Percentiles rank a stretch among this genome's conserved stretches.
These are phyloP conservation scores for Chytriomyces hyalinus DNA, from an alignment of 192 early-diverging fungal genomes.

Conservation along the genomic window DNA sequence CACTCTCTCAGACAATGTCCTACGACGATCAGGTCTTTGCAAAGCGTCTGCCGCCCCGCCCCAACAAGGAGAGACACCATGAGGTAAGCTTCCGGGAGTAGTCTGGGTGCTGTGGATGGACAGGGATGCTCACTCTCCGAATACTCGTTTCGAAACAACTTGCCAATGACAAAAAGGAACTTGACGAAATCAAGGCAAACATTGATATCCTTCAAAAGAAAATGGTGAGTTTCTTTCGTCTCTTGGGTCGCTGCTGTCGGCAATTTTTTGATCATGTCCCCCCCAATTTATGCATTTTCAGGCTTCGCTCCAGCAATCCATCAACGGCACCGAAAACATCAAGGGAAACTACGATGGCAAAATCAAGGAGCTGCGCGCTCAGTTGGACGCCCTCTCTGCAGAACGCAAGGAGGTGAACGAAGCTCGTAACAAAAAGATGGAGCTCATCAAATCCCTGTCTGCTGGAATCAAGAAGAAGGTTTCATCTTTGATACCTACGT, in stretches of 20 bases:
- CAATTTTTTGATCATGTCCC: not conserved
- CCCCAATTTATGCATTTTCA: conserved; percentile 31
- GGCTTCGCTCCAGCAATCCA: conserved; percentile 60
- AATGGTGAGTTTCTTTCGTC: conserved; percentile 44
- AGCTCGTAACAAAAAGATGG: conserved; percentile 71
- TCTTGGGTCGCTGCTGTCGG: not conserved
- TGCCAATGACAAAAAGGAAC: conserved; percentile 12
- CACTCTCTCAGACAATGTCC: not conserved
- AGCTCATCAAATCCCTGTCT: conserved; percentile 72
- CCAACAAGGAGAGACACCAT: conserved; percentile 19
- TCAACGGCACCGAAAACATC: conserved; percentile 61
- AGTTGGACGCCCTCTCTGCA: conserved; percentile 70
- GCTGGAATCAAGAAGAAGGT: conserved; percentile 83
- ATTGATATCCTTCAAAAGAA: conserved; percentile 63
- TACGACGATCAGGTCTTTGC: not conserved
- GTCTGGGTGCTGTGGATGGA: not conserved
- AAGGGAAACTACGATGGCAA: conserved; percentile 60
- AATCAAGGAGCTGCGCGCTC: conserved; percentile 64
- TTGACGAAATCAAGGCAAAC: conserved; percentile 58
- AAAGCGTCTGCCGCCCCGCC: conserved; percentile 5
- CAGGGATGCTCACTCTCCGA: not conserved
- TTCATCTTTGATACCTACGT: not conserved
- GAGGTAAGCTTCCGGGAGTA: not conserved
- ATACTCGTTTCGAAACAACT: not conserved
- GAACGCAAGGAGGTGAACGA: conserved; percentile 76